A percentile compares a stretch with the other conserved stretches of the same genome.
phyloP scores from a whole-genome alignment of 2,329 filamentous ascomycete genomes.

The Phyllosticta paracitricarpa region DNA sequence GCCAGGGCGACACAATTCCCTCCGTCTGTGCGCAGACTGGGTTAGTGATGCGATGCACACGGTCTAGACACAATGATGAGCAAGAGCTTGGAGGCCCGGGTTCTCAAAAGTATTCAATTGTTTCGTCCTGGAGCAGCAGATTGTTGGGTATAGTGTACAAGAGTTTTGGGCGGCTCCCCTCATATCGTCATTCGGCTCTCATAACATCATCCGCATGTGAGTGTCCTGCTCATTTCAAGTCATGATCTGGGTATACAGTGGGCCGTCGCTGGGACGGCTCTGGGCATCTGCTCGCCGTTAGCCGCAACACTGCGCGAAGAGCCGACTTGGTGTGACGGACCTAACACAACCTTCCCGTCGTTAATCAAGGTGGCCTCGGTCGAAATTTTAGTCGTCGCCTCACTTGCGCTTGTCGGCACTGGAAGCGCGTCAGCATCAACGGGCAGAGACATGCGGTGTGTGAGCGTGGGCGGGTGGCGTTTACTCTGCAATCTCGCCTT shows the following conservation, averaged over 20 bases:
- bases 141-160: not conserved
- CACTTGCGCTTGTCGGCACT: not conserved
- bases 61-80: not conserved
- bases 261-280: not conserved
- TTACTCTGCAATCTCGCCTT: constrained; percentile 1
- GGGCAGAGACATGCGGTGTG: not conserved
- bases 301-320: not conserved
- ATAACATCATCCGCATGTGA: not conserved
- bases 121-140: not conserved
- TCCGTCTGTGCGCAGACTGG: not conserved
- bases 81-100: not conserved
- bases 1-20: not conserved
- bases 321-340: not conserved
- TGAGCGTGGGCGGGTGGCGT: not conserved
- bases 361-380: not conserved
- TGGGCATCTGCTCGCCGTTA: not conserved
- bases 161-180: not conserved
- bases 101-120: not conserved
- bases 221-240: not conserved
- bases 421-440: not conserved
- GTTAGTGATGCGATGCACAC: not conserved
- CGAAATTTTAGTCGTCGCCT: not conserved
- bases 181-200: not conserved
- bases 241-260: not conserved
- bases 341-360: not conserved